Base-by-base conservation (phyloP, 495 filamentous ascomycete genomes). In the Parathielavia hyrcaniae region DNA sequence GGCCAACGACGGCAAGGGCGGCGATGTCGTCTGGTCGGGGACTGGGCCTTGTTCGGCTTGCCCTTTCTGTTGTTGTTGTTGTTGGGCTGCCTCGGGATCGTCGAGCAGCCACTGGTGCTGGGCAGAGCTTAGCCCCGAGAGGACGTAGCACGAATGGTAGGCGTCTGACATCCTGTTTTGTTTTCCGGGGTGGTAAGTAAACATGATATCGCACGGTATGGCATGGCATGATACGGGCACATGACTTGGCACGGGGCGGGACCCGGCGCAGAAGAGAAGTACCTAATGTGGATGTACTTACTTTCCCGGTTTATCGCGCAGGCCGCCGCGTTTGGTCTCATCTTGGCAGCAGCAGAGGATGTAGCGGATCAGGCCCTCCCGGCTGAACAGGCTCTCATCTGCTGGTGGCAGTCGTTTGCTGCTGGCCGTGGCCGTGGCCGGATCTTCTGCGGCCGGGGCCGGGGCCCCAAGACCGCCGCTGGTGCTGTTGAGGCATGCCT, bases 291-390 rank as follows among this genome's bases (percentile, higher is more conserved):
- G 43, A 19, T 22, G 49, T 30, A 83, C 86, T 75, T 78, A 93
- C 88, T 90, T 89, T 67, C 83, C 83, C 13, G 93, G 93, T 75
- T 98, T 98, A 73, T 98, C 93, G 64, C 92, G 82, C 67, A 98
- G 75, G 0, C 95, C 93, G 40, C 92, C 93, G 44, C 79, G 66
- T 68, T 71, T 79, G 51, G 72, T 74, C 60, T 81, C 75, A 23
- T 82, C 80, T 71, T 98, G 93, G 65, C 89, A 91, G 67, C 91
- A 96, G 45, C 79, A 81, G 19, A 98, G 77, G 53, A 98, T 91
- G 68, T 97, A 98, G 55, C 92, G 78, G 35, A 83, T 83, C 55
- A 98, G 71, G 16, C 89, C 93, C 65, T 93, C 89, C 36, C 88
- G 82, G 67, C 83, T 91, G 79, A 89, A 97, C 23, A 96, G 70